These are phyloP conservation scores for Fusarium fujikuroi DNA, from an alignment of 2,329 filamentous ascomycete genomes.

Conservation along the genomic window DNA sequence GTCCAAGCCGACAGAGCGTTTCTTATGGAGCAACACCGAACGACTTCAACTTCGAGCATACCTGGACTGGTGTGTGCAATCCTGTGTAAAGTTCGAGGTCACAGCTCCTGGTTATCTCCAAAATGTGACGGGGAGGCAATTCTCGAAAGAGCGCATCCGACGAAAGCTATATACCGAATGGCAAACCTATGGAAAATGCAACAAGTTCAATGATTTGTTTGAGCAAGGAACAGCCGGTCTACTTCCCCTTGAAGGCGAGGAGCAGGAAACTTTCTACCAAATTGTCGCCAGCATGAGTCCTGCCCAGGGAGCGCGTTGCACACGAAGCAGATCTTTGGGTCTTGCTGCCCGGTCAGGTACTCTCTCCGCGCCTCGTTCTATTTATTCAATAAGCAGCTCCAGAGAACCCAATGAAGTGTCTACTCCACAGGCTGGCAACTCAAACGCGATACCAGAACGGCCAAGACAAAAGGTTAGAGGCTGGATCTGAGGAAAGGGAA, in stretches of 20 bases:
- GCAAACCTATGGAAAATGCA: fast-evolving
- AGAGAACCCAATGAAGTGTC: background rate
- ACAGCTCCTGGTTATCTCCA: background rate
- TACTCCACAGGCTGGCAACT: background rate
- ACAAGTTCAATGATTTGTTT: background rate
- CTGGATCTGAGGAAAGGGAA: fast-evolving
- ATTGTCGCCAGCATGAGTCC: fast-evolving
- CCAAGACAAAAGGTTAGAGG: background rate
- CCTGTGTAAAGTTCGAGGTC: background rate
- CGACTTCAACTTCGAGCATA: conserved; percentile 1
- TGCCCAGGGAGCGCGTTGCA: fast-evolving
- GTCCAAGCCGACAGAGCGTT: background rate
- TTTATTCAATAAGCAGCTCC: background rate
- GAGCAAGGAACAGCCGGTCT: fast-evolving
- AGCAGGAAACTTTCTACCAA: fast-evolving
- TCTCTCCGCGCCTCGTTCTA: fast-evolving
- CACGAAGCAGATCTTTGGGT: background rate
- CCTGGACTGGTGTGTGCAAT: background rate
- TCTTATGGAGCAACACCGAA: fast-evolving
- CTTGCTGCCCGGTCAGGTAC: fast-evolving
- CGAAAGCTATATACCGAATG: background rate
- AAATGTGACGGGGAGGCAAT: background rate
- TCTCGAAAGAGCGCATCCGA: background rate
- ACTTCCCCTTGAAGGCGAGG: fast-evolving
- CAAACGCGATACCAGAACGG: fast-evolving